Percentiles rank a stretch among this genome's conserved stretches.
These are phyloP conservation scores for Taxawa tesnikishii DNA, from an alignment of 2,329 filamentous ascomycete genomes.

Conservation along the genomic window DNA sequence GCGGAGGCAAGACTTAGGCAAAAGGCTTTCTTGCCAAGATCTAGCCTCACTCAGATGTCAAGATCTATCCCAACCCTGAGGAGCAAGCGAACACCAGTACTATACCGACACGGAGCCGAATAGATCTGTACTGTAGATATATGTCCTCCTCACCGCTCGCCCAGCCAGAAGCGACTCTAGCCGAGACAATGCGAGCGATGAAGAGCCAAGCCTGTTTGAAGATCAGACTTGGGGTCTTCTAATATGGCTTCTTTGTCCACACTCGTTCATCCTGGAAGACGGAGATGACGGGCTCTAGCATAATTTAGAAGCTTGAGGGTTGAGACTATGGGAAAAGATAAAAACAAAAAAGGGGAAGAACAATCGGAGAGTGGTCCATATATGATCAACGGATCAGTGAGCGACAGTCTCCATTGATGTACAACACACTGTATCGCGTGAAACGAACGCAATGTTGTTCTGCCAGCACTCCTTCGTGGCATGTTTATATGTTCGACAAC, in stretches of 20 bases:
- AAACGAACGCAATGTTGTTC: neutral
- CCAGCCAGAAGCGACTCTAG: neutral
- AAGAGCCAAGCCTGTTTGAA: neutral
- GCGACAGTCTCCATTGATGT: neutral
- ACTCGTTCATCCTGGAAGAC: constrained; percentile 23
- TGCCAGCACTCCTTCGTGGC: neutral
- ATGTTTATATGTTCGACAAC: too few species aligned
- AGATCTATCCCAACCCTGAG: too few species aligned
- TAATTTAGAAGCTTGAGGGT: constrained; percentile 21
- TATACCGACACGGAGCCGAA: too few species aligned
- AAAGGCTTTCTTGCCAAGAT: too few species aligned
- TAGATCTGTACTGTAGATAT: too few species aligned
- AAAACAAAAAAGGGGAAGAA: neutral
- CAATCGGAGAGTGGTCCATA: constrained; percentile 1
- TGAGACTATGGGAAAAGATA: neutral
- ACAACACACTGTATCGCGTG: neutral
- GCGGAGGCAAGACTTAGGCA: too few species aligned
- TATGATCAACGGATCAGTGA: neutral
- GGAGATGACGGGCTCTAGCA: constrained; percentile 28
- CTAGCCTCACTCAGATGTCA: too few species aligned
- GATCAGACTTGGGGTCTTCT: constrained; percentile 8
- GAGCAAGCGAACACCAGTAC: too few species aligned
- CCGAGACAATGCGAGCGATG: neutral
- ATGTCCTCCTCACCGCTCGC: neutral
- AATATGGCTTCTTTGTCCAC: constrained; percentile 30